Percentiles rank a stretch among this genome's conserved stretches.
Evolutionary conservation across 768 basidiomycete species (phyloP).

Genomic region (Kwoniella mangroviensis): DNA sequence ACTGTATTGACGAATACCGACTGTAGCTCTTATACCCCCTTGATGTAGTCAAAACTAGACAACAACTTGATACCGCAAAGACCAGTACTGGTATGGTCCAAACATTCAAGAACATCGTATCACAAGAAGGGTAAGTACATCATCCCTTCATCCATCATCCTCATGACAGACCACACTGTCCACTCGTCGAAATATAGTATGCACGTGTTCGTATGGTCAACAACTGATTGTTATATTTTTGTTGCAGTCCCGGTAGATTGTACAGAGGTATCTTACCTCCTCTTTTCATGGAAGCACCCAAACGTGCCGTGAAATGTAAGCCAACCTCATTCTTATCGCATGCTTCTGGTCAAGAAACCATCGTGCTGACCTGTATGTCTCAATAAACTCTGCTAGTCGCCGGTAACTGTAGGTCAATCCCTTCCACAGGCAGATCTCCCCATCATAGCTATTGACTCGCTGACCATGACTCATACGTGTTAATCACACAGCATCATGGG

Average conservation of each 20-base stretch:
- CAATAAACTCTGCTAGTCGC: conserved; percentile 29
- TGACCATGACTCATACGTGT: background rate
- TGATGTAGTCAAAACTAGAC: conserved; percentile 99
- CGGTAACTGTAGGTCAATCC: conserved; percentile 38
- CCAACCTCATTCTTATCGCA: conserved; percentile 29
- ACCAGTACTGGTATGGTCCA: conserved; percentile 75
- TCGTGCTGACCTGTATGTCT: conserved; percentile 10
- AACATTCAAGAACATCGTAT: conserved; percentile 79
- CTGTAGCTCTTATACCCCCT: conserved; percentile 53
- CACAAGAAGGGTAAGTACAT: conserved; percentile 79
- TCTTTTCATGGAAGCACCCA: conserved; percentile 92
- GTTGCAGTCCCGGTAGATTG: conserved; percentile 60
- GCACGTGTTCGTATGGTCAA: background rate
- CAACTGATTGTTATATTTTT: background rate
- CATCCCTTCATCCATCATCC: background rate
- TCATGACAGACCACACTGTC: no score
- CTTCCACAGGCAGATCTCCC: background rate
- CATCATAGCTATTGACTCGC: conserved; percentile 47
- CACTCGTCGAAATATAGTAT: no score
- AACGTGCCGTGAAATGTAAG: conserved; percentile 85
- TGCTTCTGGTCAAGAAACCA: background rate
- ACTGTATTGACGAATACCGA: no score
- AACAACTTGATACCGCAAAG: conserved; percentile 93
- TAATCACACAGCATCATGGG: conserved; percentile 91
- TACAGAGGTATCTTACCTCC: conserved; percentile 98